Evolutionary conservation across 164 flowering plant species (phyloP).

Genomic region (Umbellularia californica): DNA sequence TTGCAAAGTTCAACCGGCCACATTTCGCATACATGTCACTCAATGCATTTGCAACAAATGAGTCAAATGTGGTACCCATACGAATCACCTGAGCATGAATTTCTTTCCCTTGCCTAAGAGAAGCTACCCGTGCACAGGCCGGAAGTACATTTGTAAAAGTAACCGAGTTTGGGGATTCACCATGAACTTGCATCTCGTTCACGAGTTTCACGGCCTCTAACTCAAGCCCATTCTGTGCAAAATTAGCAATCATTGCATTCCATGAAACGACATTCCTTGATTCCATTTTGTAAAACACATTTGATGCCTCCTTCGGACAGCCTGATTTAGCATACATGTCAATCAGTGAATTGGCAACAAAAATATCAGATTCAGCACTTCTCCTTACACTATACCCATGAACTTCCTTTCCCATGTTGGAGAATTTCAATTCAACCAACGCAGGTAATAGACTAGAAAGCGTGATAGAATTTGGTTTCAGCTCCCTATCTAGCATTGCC

Average conservation of each 20-base stretch:
- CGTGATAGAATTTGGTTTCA: constrained; percentile 15
- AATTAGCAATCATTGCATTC: constrained; percentile 40
- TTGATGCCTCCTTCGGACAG: constrained; percentile 4
- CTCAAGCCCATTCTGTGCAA: constrained; percentile 15
- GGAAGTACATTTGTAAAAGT: constrained; percentile 18
- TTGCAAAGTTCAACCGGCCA: constrained; percentile 12
- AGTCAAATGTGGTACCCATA: constrained; percentile 3
- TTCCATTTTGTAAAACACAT: constrained; percentile 11
- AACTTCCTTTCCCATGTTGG: constrained; percentile 15
- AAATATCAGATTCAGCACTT: constrained; percentile 7
- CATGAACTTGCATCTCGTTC: constrained; percentile 15
- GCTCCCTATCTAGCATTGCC: constrained; percentile 7
- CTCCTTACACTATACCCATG: constrained; percentile 13
- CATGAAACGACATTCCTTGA: constrained; percentile 45
- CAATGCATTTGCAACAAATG: constrained; percentile 16
- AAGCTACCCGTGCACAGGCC: constrained; percentile 14
- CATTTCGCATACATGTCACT: constrained; percentile 20
- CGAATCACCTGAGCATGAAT: constrained; percentile 14
- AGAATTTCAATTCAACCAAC: constrained; percentile 10
- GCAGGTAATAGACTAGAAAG: constrained; percentile 16
- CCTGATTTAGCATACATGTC: constrained; percentile 22
- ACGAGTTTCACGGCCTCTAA: constrained; percentile 13
- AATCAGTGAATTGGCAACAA: constrained; percentile 16
- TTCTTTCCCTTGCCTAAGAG: constrained; percentile 12
- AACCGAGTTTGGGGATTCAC: constrained; percentile 16